Conservation (phyloP, 768 basidiomycete genomes). For the Lactarius vividus region DNA sequence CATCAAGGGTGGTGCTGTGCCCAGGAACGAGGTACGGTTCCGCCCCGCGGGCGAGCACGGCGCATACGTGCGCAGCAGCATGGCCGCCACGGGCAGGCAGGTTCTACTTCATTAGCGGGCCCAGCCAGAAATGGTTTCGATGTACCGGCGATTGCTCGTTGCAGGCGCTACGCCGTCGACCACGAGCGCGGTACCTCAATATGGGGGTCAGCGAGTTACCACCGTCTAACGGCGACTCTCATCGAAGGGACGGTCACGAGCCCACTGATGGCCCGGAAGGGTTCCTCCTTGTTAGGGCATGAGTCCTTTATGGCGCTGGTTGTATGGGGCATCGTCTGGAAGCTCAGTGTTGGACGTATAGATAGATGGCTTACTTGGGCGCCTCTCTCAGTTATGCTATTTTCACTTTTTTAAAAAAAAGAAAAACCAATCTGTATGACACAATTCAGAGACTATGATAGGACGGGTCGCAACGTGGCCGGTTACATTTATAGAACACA, state of each 20-base stretch:
- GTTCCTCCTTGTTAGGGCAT: neutral
- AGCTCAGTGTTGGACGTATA: neutral
- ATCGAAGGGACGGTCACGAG: neutral
- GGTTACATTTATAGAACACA: too few relatives aligned
- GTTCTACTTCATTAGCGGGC: neutral
- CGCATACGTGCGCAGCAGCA: neutral
- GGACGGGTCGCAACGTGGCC: too few relatives aligned
- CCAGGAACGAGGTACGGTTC: neutral
- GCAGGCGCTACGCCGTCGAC: constrained; percentile 4
- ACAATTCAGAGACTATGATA: too few relatives aligned
- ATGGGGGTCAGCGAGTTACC: neutral
- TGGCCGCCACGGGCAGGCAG: neutral
- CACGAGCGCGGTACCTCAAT: neutral
- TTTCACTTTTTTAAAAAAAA: neutral
- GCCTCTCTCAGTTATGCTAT: neutral
- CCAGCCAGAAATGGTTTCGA: neutral
- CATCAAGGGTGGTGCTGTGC: neutral
- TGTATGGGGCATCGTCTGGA: neutral
- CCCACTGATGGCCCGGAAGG: neutral
- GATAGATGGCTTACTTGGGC: neutral
- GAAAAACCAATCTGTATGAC: too few relatives aligned
- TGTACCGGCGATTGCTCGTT: neutral
- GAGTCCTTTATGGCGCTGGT: neutral
- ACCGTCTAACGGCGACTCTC: neutral
- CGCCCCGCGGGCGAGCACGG: neutral